These are phyloP conservation scores for Cyphellophora europaea DNA, from an alignment of 2,329 filamentous ascomycete genomes.

Conservation along the genomic window DNA sequence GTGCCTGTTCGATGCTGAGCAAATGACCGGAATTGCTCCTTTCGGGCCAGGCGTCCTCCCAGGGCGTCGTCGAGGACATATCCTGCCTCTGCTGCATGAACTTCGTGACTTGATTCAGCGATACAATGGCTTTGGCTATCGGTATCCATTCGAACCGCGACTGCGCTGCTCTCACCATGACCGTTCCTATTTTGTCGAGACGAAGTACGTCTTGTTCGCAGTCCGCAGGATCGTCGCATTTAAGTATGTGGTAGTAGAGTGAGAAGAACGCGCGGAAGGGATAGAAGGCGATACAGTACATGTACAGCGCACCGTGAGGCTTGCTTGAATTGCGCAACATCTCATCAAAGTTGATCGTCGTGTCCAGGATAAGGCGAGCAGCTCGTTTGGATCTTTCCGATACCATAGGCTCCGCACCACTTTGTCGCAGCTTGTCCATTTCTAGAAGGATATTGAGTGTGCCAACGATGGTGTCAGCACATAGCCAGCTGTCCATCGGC, in stretches of 20 bases:
- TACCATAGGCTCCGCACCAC: neutral
- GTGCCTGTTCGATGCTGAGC: neutral
- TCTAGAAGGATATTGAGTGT: neutral
- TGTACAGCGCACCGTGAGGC: neutral
- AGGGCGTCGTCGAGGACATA: neutral
- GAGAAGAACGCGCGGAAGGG: slow-evolving; percentile 2
- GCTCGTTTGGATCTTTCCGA: neutral
- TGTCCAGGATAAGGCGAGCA: neutral
- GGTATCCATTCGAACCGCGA: neutral
- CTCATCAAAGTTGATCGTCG: neutral
- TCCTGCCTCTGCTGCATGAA: neutral
- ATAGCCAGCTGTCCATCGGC: neutral
- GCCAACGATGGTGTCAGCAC: neutral
- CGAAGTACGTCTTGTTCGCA: neutral
- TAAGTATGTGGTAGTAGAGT: slow-evolving; percentile 1
- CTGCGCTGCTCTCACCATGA: neutral
- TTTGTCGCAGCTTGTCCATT: slow-evolving; percentile 1
- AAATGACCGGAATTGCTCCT: neutral
- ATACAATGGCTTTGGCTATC: slow-evolving; percentile 1
- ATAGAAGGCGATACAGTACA: slow-evolving; percentile 1
- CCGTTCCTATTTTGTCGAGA: neutral
- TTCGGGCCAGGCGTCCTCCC: neutral
- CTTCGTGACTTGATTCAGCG: neutral
- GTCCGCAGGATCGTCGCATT: neutral
- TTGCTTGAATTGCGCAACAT: neutral